Base-by-base conservation (phyloP, 306 rosid species). In the Trifolium repens region DNA sequence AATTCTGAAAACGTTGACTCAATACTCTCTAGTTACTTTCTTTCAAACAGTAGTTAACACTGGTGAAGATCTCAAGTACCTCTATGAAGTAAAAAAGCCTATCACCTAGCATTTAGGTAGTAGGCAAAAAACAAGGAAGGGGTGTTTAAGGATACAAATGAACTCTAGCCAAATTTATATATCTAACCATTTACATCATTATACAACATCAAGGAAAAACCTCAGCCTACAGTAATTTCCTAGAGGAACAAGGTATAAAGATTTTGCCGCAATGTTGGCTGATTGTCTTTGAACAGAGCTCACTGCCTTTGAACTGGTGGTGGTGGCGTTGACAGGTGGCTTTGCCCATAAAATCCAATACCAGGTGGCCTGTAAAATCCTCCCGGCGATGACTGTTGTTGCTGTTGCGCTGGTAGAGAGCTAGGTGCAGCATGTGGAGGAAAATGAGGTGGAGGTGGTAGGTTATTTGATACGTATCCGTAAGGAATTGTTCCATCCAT, bases 391-490 rank as follows among this genome's bases (percentile, higher is more conserved):
- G 91, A 81, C 77, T 86, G 91, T 19, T 84, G 80, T 71, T 83
- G 91, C 81, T 79, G 93, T 30, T 71, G 93, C 13, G 84, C 84
- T 61, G 85, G 82, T 72, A 79, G 93, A 77, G 82, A 69, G 46
- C 67, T 73, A 14, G 96, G 81, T 49, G 87, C 83, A 52, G 87
- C 82, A 78, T 87, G 93, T 13, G 88, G 89, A 78, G 93, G 96
- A 69, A 86, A 70, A 53, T 93, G 94, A 67, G 96, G 98, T 49
- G 96, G 96, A 62, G 94, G 96, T 11, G 96, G 94, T 14, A 89
- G 80, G 70, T 50, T 65, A 79, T 73, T 86, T 35, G 91, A 81
- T 22, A 88, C 89, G 40, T 87, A 93, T 35, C 88, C 94, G 26
- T 86, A 91, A 67, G 93, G 96, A 69, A 85, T 78, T 44, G 69